Percentiles rank a stretch among this genome's conserved stretches.
phyloP scores from a whole-genome alignment of 768 basidiomycete species.

The Xerocomellus amylosporus region DNA sequence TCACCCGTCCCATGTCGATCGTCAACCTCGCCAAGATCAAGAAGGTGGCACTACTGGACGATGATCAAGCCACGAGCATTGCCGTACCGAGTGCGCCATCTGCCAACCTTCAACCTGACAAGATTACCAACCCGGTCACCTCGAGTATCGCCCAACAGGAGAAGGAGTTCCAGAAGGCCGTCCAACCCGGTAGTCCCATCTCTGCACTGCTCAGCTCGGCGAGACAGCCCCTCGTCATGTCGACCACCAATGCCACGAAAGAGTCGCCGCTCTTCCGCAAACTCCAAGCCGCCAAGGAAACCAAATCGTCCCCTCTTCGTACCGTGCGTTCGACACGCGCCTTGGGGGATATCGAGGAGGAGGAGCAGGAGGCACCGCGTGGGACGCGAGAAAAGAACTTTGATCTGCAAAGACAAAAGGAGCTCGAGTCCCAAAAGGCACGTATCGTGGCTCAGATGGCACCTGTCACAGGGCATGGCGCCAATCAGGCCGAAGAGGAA shows the following conservation, averaged over 20 bases:
- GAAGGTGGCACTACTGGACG: conserved; percentile 60
- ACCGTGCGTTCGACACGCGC: conserved; percentile 38
- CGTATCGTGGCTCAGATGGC: conserved; percentile 94
- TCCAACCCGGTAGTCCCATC: conserved; percentile 93
- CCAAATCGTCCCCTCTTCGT: conserved; percentile 54
- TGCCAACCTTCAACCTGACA: conserved; percentile 17
- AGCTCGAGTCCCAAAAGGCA: conserved; percentile 88
- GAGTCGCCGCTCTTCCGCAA: conserved; percentile 45
- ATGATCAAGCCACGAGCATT: conserved; percentile 49
- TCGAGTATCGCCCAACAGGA: conserved; percentile 81
- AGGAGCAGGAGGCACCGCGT: conserved; percentile 40
- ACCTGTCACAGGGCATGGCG: conserved; percentile 36
- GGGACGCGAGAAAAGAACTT: conserved; percentile 39
- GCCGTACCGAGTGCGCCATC: conserved; percentile 39
- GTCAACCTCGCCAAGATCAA: conserved; percentile 70
- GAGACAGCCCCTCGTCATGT: conserved; percentile 80
- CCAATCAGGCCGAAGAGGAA: conserved; percentile 34
- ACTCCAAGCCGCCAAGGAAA: conserved; percentile 50
- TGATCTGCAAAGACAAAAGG: conserved; percentile 55
- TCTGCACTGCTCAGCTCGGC: conserved; percentile 88
- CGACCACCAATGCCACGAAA: conserved; percentile 41
- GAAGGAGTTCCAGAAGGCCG: conserved; percentile 94
- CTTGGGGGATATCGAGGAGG: conserved; percentile 47
- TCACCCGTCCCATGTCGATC: conserved; percentile 57
- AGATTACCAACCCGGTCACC: conserved; percentile 41